phyloP scores from a whole-genome alignment of 805 yeast genomes.

The Pichia occidentalis region DNA sequence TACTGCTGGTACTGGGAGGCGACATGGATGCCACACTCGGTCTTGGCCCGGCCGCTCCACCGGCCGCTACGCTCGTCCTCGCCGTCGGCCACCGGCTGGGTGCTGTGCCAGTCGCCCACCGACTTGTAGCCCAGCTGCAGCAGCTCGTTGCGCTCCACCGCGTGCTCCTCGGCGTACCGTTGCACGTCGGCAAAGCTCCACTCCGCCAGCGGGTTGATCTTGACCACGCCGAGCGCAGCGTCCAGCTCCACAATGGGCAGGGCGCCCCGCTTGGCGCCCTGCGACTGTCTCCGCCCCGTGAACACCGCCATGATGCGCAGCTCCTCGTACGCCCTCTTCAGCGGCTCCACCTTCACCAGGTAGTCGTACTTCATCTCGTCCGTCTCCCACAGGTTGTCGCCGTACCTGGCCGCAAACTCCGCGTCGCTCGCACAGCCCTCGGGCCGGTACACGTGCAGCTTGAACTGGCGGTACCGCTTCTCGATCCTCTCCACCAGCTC shows the following conservation, averaged over 20 bases:
- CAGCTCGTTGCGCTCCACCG: slow-evolving; percentile 81
- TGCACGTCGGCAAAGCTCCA: slow-evolving; percentile 77
- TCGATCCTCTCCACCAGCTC: slow-evolving; percentile 59
- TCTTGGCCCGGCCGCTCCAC: slow-evolving; percentile 89
- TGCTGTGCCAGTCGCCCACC: slow-evolving; percentile 93
- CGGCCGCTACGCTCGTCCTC: slow-evolving; percentile 97
- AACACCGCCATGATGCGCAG: slow-evolving; percentile 75
- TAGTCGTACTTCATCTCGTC: slow-evolving; percentile 80
- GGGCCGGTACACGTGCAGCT: slow-evolving; percentile 66
- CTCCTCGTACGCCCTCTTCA: slow-evolving; percentile 73
- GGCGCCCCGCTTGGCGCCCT: slow-evolving; percentile 75
- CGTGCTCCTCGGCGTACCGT: slow-evolving; percentile 55
- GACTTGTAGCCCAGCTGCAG: slow-evolving; percentile 85
- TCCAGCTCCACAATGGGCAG: slow-evolving; percentile 76
- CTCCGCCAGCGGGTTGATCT: slow-evolving; percentile 81
- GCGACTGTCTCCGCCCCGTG: slow-evolving; percentile 86
- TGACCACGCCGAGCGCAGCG: slow-evolving; percentile 58
- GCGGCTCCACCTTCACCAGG: slow-evolving; percentile 88
- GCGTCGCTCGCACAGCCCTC: slow-evolving; percentile 43
- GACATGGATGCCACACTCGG: slow-evolving; percentile 94
- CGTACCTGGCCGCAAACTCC: slow-evolving; percentile 64
- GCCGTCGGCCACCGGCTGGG: slow-evolving; percentile 81
- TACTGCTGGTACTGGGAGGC: slow-evolving; percentile 66
- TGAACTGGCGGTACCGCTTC: slow-evolving; percentile 41
- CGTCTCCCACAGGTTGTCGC: slow-evolving; percentile 75